phyloP scores from a whole-genome alignment of 192 early-diverging fungal species.

The Backusella luteola region DNA sequence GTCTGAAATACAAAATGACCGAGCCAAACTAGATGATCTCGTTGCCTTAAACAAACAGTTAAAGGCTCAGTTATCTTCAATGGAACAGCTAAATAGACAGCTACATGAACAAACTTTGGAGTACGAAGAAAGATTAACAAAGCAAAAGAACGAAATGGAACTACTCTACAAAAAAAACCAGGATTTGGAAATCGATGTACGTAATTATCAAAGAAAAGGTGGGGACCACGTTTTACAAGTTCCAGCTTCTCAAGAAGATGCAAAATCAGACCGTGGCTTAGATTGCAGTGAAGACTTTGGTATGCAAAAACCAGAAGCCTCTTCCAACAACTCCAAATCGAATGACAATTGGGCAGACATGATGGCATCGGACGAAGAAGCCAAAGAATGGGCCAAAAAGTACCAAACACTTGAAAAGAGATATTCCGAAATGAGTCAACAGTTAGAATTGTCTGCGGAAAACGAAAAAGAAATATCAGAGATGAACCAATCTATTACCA shows the following conservation, averaged over 20 bases:
- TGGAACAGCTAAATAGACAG: background rate
- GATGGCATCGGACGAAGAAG: slow-evolving; percentile 13
- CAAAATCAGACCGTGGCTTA: background rate
- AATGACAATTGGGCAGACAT: slow-evolving; percentile 15
- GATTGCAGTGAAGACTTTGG: slow-evolving; percentile 15
- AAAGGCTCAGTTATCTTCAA: background rate
- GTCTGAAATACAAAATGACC: background rate
- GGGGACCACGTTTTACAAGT: background rate
- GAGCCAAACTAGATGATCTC: background rate
- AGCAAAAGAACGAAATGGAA: background rate
- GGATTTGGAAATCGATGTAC: background rate
- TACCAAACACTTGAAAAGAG: slow-evolving; percentile 2
- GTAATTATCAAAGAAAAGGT: too few species aligned
- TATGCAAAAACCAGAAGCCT: background rate
- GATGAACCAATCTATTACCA: background rate
- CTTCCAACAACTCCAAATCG: background rate
- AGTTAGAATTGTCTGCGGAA: background rate
- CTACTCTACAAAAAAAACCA: background rate
- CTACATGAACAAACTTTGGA: slow-evolving; percentile 11
- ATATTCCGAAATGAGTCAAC: background rate
- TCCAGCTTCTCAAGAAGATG: background rate
- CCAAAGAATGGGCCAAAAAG: slow-evolving; percentile 13
- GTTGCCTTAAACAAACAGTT: background rate
- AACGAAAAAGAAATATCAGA: background rate
- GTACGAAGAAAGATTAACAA: background rate